phyloP scores from a whole-genome alignment of 768 basidiomycete species.

The Mrakia hoshinonis region DNA sequence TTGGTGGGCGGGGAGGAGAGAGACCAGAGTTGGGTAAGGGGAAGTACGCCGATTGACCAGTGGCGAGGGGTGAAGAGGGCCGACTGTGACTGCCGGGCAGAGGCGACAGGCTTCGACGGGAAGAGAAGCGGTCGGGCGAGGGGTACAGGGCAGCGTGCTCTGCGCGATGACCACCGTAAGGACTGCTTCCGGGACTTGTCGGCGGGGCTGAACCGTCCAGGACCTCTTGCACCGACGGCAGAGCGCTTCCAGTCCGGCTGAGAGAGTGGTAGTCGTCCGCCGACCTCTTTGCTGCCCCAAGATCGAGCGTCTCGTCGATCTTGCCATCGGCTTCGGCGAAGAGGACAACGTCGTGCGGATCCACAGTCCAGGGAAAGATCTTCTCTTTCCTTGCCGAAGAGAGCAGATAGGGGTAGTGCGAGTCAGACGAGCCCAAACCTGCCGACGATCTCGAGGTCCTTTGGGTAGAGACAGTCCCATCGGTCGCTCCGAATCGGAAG shows the following conservation, averaged over 20 bases:
- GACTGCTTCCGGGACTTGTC: neutral
- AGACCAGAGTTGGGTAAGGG: conserved; percentile 1
- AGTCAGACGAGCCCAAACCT: neutral
- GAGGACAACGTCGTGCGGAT: neutral
- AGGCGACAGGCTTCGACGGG: neutral
- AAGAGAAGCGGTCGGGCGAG: neutral
- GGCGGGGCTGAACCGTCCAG: neutral
- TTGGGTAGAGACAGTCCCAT: neutral
- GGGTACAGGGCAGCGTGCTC: neutral
- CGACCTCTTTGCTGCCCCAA: neutral
- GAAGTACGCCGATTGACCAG: neutral
- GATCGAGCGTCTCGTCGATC: conserved; percentile 7
- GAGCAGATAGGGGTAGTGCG: neutral
- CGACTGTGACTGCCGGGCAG: neutral
- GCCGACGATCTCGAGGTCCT: neutral
- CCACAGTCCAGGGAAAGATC: neutral
- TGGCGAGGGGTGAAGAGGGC: neutral
- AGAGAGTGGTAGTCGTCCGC: neutral
- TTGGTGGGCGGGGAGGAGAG: conserved; percentile 2
- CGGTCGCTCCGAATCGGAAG: neutral
- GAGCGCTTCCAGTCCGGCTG: neutral
- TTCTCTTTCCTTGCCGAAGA: neutral
- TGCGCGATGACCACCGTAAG: neutral
- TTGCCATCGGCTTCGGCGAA: neutral
- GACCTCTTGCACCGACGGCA: conserved; percentile 2